Conservation (phyloP, 192 early-diverging fungal species). For the Chytriomyces confervae region DNA sequence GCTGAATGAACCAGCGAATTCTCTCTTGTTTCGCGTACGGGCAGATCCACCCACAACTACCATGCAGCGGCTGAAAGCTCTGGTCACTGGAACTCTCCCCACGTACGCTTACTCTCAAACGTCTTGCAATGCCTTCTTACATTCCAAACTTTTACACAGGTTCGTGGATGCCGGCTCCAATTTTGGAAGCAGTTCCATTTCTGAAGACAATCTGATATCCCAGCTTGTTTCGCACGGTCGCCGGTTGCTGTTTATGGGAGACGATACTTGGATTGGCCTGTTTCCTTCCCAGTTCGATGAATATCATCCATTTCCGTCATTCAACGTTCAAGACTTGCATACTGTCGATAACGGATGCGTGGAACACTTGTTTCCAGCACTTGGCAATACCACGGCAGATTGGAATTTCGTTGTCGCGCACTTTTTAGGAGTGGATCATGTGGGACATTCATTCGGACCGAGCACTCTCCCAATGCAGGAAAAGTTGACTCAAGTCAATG, state of each 20-base stretch:
- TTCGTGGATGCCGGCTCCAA: constrained; percentile 67
- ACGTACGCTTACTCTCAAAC: constrained; percentile 33
- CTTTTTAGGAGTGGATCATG: constrained; percentile 95
- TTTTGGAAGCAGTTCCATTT: constrained; percentile 56
- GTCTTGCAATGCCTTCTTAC: too few relatives aligned
- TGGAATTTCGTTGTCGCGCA: constrained; percentile 92
- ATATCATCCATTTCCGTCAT: constrained; percentile 57
- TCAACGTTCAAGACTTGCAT: constrained; percentile 84
- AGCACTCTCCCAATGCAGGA: constrained; percentile 81
- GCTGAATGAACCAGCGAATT: constrained; percentile 34
- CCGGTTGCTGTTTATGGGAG: constrained; percentile 78
- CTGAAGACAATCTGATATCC: constrained; percentile 62
- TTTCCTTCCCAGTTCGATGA: constrained; percentile 72
- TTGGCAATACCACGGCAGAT: constrained; percentile 35
- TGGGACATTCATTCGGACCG: constrained; percentile 90
- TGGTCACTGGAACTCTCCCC: constrained; percentile 66
- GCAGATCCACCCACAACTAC: constrained; percentile 70
- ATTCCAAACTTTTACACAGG: not conserved
- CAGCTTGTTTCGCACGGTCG: constrained; percentile 39
- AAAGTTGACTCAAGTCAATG: constrained; percentile 89
- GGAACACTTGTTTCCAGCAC: constrained; percentile 57
- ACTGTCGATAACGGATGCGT: constrained; percentile 90
- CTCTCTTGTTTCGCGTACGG: constrained; percentile 50
- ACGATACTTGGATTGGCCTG: constrained; percentile 93
- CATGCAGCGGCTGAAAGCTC: constrained; percentile 64